Evolutionary conservation across 192 early-diverging fungal genomes (phyloP).

Genomic region (Chytriomyces sp.): DNA sequence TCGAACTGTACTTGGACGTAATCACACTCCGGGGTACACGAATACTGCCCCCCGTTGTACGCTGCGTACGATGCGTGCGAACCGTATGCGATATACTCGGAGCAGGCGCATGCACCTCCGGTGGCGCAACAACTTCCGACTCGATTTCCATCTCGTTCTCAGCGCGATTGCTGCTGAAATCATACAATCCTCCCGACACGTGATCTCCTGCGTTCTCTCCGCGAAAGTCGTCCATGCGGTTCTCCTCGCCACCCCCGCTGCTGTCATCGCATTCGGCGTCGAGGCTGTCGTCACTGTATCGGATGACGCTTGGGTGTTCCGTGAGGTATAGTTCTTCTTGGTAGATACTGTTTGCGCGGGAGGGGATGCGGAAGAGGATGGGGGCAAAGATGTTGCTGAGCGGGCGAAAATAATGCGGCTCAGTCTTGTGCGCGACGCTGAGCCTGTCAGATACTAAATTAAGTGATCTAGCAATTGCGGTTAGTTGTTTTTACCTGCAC

Average conservation of each 20-base stretch:
- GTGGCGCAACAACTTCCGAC: background rate
- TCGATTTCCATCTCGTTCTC: background rate
- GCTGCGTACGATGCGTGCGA: background rate
- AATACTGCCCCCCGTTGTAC: background rate
- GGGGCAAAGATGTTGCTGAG: slow-evolving; percentile 23
- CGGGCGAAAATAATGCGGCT: slow-evolving; percentile 8
- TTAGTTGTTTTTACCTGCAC: background rate
- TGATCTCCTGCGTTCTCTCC: background rate
- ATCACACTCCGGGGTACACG: slow-evolving; percentile 4
- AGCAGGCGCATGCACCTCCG: background rate
- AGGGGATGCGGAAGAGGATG: slow-evolving; percentile 10
- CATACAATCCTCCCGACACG: background rate
- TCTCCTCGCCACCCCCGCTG: background rate
- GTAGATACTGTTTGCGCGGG: slow-evolving; percentile 19
- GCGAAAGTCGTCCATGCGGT: slow-evolving; percentile 13
- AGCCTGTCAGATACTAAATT: background rate
- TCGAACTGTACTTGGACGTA: slow-evolving; percentile 19
- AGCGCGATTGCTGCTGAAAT: background rate
- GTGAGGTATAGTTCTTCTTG: slow-evolving; percentile 13
- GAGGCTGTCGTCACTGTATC: slow-evolving; percentile 23
- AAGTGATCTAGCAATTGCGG: background rate
- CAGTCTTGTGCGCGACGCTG: slow-evolving; percentile 1
- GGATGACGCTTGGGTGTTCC: slow-evolving; percentile 4
- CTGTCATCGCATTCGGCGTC: slow-evolving; percentile 16
- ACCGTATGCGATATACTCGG: background rate